Evolutionary conservation across 768 basidiomycete species (phyloP).

Genomic region (Antrodiella citrinella): DNA sequence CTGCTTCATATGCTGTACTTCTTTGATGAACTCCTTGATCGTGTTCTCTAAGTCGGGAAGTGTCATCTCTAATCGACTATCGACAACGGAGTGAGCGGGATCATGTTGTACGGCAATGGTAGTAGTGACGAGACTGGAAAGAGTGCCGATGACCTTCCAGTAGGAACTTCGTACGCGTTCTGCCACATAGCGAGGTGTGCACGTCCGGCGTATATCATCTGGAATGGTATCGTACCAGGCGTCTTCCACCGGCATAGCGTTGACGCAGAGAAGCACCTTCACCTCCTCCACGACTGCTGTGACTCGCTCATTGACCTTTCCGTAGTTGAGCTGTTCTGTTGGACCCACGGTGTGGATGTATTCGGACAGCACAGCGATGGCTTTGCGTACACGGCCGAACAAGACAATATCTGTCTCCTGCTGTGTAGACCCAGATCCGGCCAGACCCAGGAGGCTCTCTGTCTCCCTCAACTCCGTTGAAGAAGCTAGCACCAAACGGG

Average conservation of each 20-base stretch:
- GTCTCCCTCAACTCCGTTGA: slow-evolving; percentile 61
- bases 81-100: slow-evolving; percentile 56
- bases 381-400: slow-evolving; percentile 44
- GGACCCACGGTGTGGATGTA: slow-evolving; percentile 43
- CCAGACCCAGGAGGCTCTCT: slow-evolving; percentile 57
- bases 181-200: slow-evolving; percentile 33
- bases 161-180: slow-evolving; percentile 51
- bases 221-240: slow-evolving; percentile 48
- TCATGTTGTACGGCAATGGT: slow-evolving; percentile 87
- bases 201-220: slow-evolving; percentile 39
- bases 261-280: slow-evolving; percentile 57
- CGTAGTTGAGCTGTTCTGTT: slow-evolving; percentile 44
- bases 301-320: slow-evolving; percentile 53
- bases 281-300: slow-evolving; percentile 59
- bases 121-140: slow-evolving; percentile 84
- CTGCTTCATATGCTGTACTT: slow-evolving; percentile 41
- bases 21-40: slow-evolving; percentile 55
- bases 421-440: slow-evolving; percentile 47
- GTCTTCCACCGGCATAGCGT: slow-evolving; percentile 32
- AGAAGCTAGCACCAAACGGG: slow-evolving; percentile 25
- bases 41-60: slow-evolving; percentile 71
- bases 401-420: slow-evolving; percentile 56
- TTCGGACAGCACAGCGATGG: slow-evolving; percentile 61
- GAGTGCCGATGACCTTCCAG: slow-evolving; percentile 78
- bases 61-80: slow-evolving; percentile 62